Conservation (phyloP, 257 asterid genomes). For the Perilla frutescens region DNA sequence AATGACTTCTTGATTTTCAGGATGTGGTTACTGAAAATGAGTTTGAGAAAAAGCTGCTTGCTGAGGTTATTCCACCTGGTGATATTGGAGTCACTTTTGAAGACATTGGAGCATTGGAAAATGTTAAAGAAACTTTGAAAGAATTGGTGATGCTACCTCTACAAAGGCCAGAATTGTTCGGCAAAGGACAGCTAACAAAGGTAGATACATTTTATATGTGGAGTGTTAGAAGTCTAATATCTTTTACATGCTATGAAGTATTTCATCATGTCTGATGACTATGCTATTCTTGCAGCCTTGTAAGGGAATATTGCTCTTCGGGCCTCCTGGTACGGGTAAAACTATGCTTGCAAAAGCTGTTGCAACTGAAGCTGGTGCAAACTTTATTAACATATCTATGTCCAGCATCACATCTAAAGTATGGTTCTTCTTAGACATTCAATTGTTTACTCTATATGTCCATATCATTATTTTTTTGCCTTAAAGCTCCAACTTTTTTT, state of each 20-base stretch:
- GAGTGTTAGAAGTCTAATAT: slow-evolving; percentile 21
- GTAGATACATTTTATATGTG: slow-evolving; percentile 40
- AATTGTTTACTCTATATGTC: slow-evolving; percentile 19
- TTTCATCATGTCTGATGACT: slow-evolving; percentile 31
- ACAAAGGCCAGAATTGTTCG: slow-evolving; percentile 84
- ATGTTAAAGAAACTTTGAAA: slow-evolving; percentile 88
- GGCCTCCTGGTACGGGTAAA: slow-evolving; percentile 94
- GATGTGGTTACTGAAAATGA: slow-evolving; percentile 89
- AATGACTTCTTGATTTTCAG: slow-evolving; percentile 49
- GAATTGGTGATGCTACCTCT: slow-evolving; percentile 94
- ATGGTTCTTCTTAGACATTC: slow-evolving; percentile 28
- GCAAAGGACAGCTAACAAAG: slow-evolving; percentile 92
- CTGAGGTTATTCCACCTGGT: slow-evolving; percentile 83
- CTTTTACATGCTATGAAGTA: slow-evolving; percentile 22
- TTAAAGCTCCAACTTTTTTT: not conserved
- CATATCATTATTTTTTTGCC: not conserved
- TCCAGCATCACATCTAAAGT: slow-evolving; percentile 91
- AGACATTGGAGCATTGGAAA: slow-evolving; percentile 91
- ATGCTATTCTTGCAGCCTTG: slow-evolving; percentile 69
- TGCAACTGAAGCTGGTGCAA: slow-evolving; percentile 95
- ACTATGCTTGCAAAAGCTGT: slow-evolving; percentile 97
- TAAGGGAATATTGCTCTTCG: slow-evolving; percentile 92
- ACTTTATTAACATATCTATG: slow-evolving; percentile 90
- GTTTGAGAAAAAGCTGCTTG: slow-evolving; percentile 83
- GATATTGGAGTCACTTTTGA: slow-evolving; percentile 89